These are phyloP conservation scores for Kwoniella sp. DNA, from an alignment of 768 basidiomycete genomes.

Conservation along the genomic window DNA sequence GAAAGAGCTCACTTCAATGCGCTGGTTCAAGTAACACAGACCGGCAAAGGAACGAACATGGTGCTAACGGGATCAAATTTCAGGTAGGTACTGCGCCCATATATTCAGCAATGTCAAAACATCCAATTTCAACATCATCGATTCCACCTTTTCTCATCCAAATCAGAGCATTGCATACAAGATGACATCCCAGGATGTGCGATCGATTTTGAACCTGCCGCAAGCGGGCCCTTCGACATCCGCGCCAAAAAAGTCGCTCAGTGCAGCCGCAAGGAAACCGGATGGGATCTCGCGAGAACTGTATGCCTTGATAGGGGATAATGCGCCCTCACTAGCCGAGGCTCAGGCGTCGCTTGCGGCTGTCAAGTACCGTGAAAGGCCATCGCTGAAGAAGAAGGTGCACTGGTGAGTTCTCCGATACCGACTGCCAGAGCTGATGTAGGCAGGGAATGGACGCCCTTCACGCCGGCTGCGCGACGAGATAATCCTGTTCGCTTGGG, in stretches of 20 bases:
- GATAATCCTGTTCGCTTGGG: slow-evolving; percentile 67
- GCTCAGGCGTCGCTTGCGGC: slow-evolving; percentile 36
- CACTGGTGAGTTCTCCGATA: slow-evolving; percentile 67
- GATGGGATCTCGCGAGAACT: slow-evolving; percentile 92
- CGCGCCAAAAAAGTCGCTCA: slow-evolving; percentile 55
- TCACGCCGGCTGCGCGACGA: slow-evolving; percentile 62
- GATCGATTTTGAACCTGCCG: slow-evolving; percentile 74
- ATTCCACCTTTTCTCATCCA: neutral
- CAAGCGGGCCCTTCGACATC: slow-evolving; percentile 53
- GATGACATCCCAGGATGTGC: slow-evolving; percentile 69
- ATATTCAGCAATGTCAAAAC: neutral
- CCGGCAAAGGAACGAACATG: neutral
- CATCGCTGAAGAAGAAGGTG: slow-evolving; percentile 68
- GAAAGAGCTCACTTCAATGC: too few species aligned
- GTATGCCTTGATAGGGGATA: slow-evolving; percentile 91
- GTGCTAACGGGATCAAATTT: slow-evolving; percentile 5
- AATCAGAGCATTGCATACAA: neutral
- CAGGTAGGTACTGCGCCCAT: too few species aligned
- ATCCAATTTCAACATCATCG: neutral
- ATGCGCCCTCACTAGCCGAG: slow-evolving; percentile 75
- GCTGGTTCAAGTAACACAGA: too few species aligned
- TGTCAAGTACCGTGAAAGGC: slow-evolving; percentile 74
- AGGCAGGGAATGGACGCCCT: slow-evolving; percentile 73
- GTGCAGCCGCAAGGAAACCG: slow-evolving; percentile 46
- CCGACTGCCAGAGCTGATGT: neutral